Evolutionary conservation across 768 basidiomycete species (phyloP).

Genomic region (Russula earlei): DNA sequence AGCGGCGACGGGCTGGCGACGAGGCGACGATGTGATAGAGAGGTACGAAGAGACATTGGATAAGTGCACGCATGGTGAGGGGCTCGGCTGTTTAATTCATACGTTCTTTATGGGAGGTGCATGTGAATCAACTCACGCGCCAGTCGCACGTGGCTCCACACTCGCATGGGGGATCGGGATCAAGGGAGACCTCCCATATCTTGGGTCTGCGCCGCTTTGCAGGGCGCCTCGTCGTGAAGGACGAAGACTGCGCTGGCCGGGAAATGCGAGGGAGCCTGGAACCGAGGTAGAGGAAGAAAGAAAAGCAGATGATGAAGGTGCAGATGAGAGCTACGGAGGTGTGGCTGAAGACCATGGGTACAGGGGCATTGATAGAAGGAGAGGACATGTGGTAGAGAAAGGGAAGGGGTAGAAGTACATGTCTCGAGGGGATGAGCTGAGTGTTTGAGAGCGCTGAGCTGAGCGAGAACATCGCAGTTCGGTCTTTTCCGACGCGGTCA

Average conservation of each 20-base stretch:
- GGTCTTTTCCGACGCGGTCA: too few relatives aligned
- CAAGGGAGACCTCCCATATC: slow-evolving; percentile 13
- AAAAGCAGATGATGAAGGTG: not conserved
- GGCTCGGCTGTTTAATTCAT: not conserved
- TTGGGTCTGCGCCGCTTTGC: not conserved
- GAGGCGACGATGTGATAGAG: not conserved
- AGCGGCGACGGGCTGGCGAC: slow-evolving; percentile 9
- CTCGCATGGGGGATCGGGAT: not conserved
- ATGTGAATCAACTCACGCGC: slow-evolving; percentile 5
- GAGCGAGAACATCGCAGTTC: too few relatives aligned
- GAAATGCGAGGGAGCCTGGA: not conserved
- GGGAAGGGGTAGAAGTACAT: not conserved
- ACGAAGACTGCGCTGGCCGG: not conserved
- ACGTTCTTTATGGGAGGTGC: not conserved
- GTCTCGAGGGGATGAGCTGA: too few relatives aligned
- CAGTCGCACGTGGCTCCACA: not conserved
- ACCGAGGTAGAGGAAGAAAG: not conserved
- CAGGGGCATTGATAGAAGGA: too few relatives aligned
- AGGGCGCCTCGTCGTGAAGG: not conserved
- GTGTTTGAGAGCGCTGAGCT: too few relatives aligned
- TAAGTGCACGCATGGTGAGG: not conserved
- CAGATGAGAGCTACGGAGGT: not conserved
- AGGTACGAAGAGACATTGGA: too few relatives aligned
- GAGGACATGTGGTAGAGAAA: not conserved
- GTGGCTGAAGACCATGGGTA: not conserved